Percentiles rank a stretch among this genome's conserved stretches.
These are phyloP conservation scores for Filosporella fistucella DNA, from an alignment of 495 filamentous ascomycete species.

Conservation along the genomic window DNA sequence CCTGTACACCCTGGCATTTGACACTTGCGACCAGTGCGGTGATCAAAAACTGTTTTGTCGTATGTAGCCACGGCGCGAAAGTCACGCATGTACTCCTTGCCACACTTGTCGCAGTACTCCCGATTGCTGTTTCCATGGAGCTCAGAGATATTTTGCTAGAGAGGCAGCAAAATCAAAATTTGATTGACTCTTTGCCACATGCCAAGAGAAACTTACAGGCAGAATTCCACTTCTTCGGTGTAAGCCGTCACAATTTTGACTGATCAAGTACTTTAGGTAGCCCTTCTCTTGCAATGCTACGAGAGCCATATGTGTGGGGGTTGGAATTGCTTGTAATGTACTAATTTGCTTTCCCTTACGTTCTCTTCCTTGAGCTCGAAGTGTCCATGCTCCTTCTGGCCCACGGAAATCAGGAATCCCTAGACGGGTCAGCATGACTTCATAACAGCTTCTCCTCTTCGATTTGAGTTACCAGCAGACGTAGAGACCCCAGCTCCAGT, in stretches of 20 bases:
- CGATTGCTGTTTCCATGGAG: conserved; percentile 43
- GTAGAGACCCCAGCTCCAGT: conserved; percentile 43
- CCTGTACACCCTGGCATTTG: conserved; percentile 29
- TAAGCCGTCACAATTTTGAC: conserved; percentile 43
- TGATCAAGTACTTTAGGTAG: conserved; percentile 37
- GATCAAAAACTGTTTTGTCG: conserved; percentile 35
- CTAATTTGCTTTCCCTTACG: conserved; percentile 21
- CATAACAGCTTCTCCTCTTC: not conserved
- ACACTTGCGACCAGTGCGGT: conserved; percentile 40
- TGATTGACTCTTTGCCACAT: not conserved
- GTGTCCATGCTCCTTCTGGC: conserved; percentile 39
- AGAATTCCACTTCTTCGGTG: conserved; percentile 39
- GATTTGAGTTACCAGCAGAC: conserved; percentile 30
- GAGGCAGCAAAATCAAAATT: conserved; percentile 1
- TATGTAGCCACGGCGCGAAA: conserved; percentile 40
- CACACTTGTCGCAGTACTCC: conserved; percentile 38
- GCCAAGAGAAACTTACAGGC: conserved; percentile 25
- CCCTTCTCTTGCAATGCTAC: conserved; percentile 38
- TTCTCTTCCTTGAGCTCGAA: conserved; percentile 33
- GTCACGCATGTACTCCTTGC: conserved; percentile 41
- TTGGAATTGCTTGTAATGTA: conserved; percentile 39
- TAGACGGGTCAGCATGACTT: conserved; percentile 5
- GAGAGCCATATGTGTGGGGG: conserved; percentile 41
- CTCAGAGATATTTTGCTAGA: conserved; percentile 33
- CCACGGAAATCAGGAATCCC: conserved; percentile 44